Evolutionary conservation across 1,284 basidiomycete species (phyloP), one percentile per base, ranked within the genome.

Genomic region (Heterobasidion occidentale): DNA sequence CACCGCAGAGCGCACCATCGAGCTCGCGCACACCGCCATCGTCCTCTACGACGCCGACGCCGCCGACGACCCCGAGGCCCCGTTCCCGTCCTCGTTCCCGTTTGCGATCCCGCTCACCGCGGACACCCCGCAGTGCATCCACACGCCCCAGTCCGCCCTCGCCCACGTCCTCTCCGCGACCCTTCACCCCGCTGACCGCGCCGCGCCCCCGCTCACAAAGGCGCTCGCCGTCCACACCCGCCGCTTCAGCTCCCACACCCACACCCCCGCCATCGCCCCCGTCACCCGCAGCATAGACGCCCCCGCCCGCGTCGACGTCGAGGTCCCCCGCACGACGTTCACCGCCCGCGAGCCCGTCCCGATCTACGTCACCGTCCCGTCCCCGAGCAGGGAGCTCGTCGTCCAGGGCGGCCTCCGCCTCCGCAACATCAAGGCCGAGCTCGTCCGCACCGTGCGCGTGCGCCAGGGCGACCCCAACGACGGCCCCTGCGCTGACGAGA

Each of bases 121-220:
- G 51, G 90, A 92, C 66, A 83, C 85, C 8, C 88, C 89, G 0
- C 89, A 92, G 68, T 88, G 86, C 51, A 73, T 92, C 20, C 80
- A 83, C 63, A 87, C 87, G 1, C 74, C 83, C 4, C 79, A 77
- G 61, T 91, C 88, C 3, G 81, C 81, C 1, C 73, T 92, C 51
- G 75, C 76, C 14, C 85, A 92, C 66, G 73, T 76, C 15, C 71
- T 92, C 53, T 83, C 78, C 9, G 90, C 86, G 35, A 80, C 77
- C 4, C 70, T 92, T 20, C 73, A 83, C 62, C 78, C 86, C 1
- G 62, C 68, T 9, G 77, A 83, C 59, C 63, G 68, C 8, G 63
- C 67, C 19, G 57, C 65, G 15, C 68, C 74, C 14, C 62, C 74
- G 12, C 62, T 87, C 42, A 76, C 77, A 42, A 85, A 83, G 65